A percentile compares a stretch with the other conserved stretches of the same genome.
Evolutionary conservation across 345 rosid species (phyloP).

Genomic region (Orychophragmus violaceus): DNA sequence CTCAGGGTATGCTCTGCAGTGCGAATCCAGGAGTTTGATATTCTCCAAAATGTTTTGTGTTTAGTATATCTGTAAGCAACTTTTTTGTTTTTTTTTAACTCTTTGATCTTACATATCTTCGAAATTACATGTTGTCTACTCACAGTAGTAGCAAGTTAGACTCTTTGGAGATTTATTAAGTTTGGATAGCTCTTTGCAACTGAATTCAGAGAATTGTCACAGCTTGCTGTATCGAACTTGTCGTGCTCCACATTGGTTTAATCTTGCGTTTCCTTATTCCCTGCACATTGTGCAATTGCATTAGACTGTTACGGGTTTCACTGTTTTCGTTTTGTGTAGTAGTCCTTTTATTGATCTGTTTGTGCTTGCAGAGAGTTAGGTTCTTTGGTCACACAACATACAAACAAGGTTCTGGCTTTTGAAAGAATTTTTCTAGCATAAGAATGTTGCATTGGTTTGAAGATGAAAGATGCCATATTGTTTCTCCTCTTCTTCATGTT

Average conservation of each 20-base stretch:
- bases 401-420: neutral
- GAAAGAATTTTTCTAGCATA: neutral
- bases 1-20: conserved; percentile 99
- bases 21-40: conserved; percentile 96
- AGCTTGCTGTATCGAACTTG: neutral
- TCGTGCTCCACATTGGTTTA: neutral
- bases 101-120: conserved; percentile 9
- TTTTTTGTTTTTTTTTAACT: conserved; percentile 17
- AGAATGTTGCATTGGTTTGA: neutral
- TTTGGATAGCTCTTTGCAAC: neutral
- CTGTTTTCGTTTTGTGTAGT: neutral
- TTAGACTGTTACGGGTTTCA: neutral
- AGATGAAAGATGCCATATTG: neutral
- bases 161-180: neutral
- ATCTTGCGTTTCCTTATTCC: neutral
- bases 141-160: neutral
- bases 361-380: neutral
- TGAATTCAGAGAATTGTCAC: no score
- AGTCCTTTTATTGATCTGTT: neutral
- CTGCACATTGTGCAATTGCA: neutral
- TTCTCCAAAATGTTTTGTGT: conserved; percentile 46
- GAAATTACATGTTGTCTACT: neutral
- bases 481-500: neutral
- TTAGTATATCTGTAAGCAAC: conserved; percentile 60
- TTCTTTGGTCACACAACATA: neutral